phyloP scores from a whole-genome alignment of 1,284 basidiomycete genomes.

The Puccinia triticina region DNA sequence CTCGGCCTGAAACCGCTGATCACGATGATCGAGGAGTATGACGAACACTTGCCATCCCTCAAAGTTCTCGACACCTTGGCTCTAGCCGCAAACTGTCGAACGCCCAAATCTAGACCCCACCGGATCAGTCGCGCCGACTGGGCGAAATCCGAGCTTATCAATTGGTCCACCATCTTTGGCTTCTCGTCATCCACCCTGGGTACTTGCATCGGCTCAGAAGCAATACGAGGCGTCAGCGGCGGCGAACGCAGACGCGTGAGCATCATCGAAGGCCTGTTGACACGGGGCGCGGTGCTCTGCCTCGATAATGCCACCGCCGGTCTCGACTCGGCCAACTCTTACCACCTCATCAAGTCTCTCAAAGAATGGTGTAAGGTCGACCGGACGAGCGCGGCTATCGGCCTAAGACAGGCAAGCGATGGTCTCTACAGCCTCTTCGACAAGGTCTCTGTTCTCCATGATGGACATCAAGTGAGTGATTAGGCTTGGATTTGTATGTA shows the following conservation, averaged over 20 bases:
- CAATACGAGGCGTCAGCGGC: conserved; percentile 41
- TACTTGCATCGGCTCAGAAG: conserved; percentile 34
- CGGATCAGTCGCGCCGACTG: conserved; percentile 5
- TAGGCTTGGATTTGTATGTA: too few relatives aligned
- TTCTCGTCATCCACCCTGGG: conserved; percentile 14
- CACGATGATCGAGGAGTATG: conserved; percentile 39
- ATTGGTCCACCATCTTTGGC: conserved; percentile 40
- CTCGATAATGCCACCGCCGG: conserved; percentile 51
- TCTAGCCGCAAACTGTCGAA: conserved; percentile 40
- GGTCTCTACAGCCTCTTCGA: conserved; percentile 41
- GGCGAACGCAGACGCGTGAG: conserved; percentile 50
- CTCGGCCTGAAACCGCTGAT: conserved; percentile 41
- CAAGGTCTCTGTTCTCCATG: conserved; percentile 43
- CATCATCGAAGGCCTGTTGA: conserved; percentile 37
- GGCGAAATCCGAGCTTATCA: conserved; percentile 8
- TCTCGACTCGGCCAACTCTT: conserved; percentile 44
- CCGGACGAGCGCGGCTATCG: conserved; percentile 30
- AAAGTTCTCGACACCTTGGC: conserved; percentile 23
- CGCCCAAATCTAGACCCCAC: conserved; percentile 4
- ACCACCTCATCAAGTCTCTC: conserved; percentile 42
- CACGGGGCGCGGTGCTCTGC: conserved; percentile 27
- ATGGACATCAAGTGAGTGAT: too few relatives aligned
- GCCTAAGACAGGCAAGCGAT: conserved; percentile 41
- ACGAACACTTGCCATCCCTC: conserved; percentile 43
- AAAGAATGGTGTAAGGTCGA: conserved; percentile 46